Base-by-base conservation (phyloP, 148 eudicot genomes). In the Euryodendron excelsum region DNA sequence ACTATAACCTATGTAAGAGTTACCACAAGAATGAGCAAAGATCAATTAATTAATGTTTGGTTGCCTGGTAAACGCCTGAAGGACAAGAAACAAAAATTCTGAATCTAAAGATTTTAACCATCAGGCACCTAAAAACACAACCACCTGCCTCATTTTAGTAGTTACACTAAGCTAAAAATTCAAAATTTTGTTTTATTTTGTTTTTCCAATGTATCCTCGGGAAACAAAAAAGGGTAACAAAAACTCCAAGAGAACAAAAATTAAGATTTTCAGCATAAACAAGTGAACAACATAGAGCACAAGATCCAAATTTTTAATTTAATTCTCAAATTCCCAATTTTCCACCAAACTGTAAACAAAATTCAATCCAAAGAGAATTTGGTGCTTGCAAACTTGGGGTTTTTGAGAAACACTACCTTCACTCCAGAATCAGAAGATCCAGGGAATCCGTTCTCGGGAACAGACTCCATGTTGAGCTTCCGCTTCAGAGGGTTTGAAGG, bases 351-450 rank as follows among this genome's bases (percentile, higher is more conserved):
- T 27, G 31, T 64, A 17, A 55, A 21, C 5, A 45, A 31, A 78
- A 52, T 17, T 62, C 23, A 37, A 58, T 18, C 77, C 65, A 53
- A n/a, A 28, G 70, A 39, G n/a, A n/a, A n/a, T n/a, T n/a, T n/a
- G n/a, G n/a, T n/a, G 69, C 71, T 44, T 66, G 20, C n/a, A 66
- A 53, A n/a, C 1, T 17, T 47, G 52, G 30, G 64, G 27, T 37
- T 70, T 56, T 20, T 6, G 41, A 53, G 6, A 10, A 3, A 37
- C 3, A 45, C 36, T 77, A 93, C 98, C 91, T 86, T 84, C 48
- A 96, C 99, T 18, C 92, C 97, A 13, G 97, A 83, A 84, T 95
- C 97, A 36, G 86, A 85, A 48, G 71, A 84, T 37, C 85, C 81
- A 18, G 74, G 63, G 4, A 75, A 78, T 3, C 82, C 83, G 59